These are phyloP conservation scores for Solanum sejunctum DNA, from an alignment of 257 asterid genomes.

Conservation along the genomic window DNA sequence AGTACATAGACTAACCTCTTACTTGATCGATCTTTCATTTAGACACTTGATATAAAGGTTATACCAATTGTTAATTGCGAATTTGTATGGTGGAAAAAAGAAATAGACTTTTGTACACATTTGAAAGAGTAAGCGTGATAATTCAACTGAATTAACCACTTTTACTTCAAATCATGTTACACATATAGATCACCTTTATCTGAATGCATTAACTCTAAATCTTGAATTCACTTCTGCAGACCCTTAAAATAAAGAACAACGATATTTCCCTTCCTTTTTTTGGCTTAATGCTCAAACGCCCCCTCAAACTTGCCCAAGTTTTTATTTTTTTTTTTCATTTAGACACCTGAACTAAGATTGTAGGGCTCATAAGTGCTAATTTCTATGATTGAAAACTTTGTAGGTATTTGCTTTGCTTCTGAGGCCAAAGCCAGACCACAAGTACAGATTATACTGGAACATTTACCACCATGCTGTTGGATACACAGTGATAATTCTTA, in stretches of 20 bases:
- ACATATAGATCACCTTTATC: neutral
- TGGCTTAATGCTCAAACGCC: neutral
- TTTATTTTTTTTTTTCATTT: neutral
- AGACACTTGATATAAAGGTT: neutral
- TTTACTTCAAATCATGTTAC: neutral
- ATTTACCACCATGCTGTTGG: conserved; percentile 55
- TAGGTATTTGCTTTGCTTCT: conserved; percentile 55
- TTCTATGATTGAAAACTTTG: neutral
- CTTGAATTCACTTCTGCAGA: neutral
- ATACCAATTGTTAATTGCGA: too few relatives aligned
- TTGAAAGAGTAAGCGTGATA: neutral
- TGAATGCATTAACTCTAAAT: neutral
- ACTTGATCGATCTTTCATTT: neutral
- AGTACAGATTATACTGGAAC: conserved; percentile 69
- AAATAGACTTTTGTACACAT: neutral
- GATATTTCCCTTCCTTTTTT: neutral
- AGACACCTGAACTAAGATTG: neutral
- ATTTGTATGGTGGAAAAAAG: too few relatives aligned
- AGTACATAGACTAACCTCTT: neutral
- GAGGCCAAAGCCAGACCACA: conserved; percentile 82
- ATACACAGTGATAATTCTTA: conserved; percentile 38
- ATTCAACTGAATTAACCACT: neutral
- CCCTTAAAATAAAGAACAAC: neutral
- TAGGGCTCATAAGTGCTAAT: neutral
- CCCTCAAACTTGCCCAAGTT: neutral